Base-by-base conservation (phyloP, 495 filamentous ascomycete genomes). In the Penicillium lividum region DNA sequence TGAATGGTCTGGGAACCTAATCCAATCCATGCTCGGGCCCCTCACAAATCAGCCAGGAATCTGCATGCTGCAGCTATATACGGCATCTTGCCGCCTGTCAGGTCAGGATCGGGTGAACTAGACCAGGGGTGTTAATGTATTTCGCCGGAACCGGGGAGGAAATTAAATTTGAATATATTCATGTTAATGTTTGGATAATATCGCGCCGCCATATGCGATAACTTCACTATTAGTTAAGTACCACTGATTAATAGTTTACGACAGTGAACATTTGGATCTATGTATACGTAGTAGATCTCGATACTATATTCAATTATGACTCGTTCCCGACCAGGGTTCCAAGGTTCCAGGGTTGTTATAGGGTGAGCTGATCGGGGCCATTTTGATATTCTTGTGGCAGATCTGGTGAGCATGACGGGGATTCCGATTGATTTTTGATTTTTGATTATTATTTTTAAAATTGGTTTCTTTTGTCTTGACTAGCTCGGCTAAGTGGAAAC, bases 341-440 rank as follows among this genome's bases (percentile, higher is more conserved):
- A 22, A 22, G 2, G 22, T 22, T 22, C 22, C 22, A 22, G 58
- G 58, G 30, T 56, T 53, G 28, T 18, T 34, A 62, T 58, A 44
- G 62, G 54, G 47, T 61, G 64, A 69, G 64, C 61, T 63, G 64
- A 69, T 69, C 67, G 67, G 54, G 50, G 44, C 50, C 51, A 43
- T 33, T 33, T 5, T 13, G n/a, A 25, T 11, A 33, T 52, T 57
- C 48, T 16, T 54, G 54, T 59, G 58, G 58, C 53, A 66, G 66
- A 69, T 69, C 67, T 67, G 34, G 40, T 18, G 27, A 36, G 53
- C 34, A 44, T 40, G 38, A 40, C 13, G 38, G 38, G 33, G 38
- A 16, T 33, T 33, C 9, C 38, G 38, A 40, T 40, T n/a, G 4
- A 16, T 40, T 40, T 40, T 16, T 4, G 3, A 13, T 5, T 54